Evolutionary conservation across 441 rosid genomes (phyloP), one percentile per base, ranked within the genome.

Genomic region (Erysimum pusillum): DNA sequence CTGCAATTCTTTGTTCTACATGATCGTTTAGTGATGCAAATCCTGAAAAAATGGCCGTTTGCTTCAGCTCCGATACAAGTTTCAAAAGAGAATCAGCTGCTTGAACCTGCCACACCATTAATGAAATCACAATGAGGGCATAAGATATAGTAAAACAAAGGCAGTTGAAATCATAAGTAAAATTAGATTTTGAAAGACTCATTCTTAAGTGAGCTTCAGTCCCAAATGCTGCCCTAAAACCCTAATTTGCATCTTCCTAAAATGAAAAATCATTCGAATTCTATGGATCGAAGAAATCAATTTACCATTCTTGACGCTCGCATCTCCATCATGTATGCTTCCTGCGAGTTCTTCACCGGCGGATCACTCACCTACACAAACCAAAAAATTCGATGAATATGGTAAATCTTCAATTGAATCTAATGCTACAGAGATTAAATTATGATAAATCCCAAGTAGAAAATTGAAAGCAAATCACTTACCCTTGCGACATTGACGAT

Each of bases 281-380:
- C 6, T 2, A 36, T 8, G 4, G 20, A 51, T 80, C 0, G 7
- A 36, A 60, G 36, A 22, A 39, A 39, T 9, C 3, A 45, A 13
- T 11, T 11, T 28, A 94, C 97, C 95, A 94, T 89, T 85, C 95
- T 85, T 15, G 97, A 84, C 39, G 97, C 94, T 9, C 97, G 93
- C 97, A 89, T 90, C 83, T 94, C 97, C 97, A 91, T 92, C 97
- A 88, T 92, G 84, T 85, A 88, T 34, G 97, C 88, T 80, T 94
- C 97, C 77, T 94, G 95, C 3, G 93, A 84, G 74, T 92, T 94
- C 79, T 93, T 82, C 45, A 94, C 94, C 1, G 87, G 90, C 5
- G 83, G 90, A 61, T 94, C 94, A 53, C 58, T 53, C 34, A 53
- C 58, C 58, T 53, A 53, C n/a, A 34, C 4, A 53, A 52, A 51